Evolutionary conservation across 176 grass and related monocot genomes (phyloP).

Genomic region (Dactylis glomerata): DNA sequence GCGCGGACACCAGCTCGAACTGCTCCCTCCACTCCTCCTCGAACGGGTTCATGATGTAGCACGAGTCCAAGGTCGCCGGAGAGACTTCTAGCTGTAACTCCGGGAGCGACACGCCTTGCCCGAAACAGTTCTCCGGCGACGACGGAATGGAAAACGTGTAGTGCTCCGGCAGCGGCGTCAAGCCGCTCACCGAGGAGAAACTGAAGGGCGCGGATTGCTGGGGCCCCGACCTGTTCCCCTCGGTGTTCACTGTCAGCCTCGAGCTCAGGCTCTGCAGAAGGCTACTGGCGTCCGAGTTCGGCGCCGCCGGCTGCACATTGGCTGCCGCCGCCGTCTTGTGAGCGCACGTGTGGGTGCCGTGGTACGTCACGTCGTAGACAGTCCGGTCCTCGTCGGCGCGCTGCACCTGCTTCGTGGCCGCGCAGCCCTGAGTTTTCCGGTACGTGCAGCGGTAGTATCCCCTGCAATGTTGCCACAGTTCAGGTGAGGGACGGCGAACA

Average conservation of each 20-base stretch:
- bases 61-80: conserved; percentile 49
- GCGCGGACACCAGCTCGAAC: conserved; percentile 36
- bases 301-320: neutral
- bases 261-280: conserved; percentile 32
- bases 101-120: conserved; percentile 3
- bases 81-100: conserved; percentile 22
- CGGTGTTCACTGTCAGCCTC: conserved; percentile 42
- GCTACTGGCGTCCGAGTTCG: neutral
- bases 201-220: conserved; percentile 22
- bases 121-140: conserved; percentile 19
- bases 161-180: neutral
- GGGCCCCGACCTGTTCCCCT: conserved; percentile 2
- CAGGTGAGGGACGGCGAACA: neutral
- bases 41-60: conserved; percentile 15
- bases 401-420: conserved; percentile 71
- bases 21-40: neutral
- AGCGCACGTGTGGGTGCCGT: conserved; percentile 59
- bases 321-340: neutral
- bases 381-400: conserved; percentile 48
- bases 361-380: conserved; percentile 61
- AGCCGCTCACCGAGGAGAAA: conserved; percentile 22
- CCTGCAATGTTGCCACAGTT: conserved; percentile 30
- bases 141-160: conserved; percentile 28
- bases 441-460: conserved; percentile 72
- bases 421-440: conserved; percentile 38